These are phyloP conservation scores for Orbilia blumenaviensis DNA, from an alignment of 2,329 filamentous ascomycete genomes.

Conservation along the genomic window DNA sequence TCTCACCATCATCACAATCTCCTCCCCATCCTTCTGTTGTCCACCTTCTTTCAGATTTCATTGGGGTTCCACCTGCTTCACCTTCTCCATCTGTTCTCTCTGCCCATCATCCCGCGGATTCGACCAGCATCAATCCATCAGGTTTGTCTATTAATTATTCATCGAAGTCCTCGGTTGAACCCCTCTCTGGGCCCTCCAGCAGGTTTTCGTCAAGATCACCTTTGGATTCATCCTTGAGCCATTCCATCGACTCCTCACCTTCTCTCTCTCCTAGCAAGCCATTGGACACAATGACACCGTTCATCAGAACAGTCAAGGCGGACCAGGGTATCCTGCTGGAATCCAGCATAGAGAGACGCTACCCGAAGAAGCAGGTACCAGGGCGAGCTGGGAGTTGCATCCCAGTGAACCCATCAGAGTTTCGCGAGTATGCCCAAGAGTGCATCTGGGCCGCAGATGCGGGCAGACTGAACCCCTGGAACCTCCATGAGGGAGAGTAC, in stretches of 20 bases:
- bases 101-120: neutral
- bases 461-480: slow-evolving; percentile 87
- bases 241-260: neutral
- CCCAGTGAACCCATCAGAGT: slow-evolving; percentile 68
- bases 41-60: neutral
- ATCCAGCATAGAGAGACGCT: neutral
- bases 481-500: slow-evolving; percentile 85
- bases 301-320: neutral
- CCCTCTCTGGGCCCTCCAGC: neutral
- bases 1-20: neutral
- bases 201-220: neutral
- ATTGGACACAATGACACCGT: neutral
- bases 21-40: neutral
- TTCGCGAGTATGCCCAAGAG: slow-evolving; percentile 87
- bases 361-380: neutral
- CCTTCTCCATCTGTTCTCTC: neutral
- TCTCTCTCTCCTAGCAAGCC: neutral
- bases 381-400: neutral
- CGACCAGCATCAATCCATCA: neutral
- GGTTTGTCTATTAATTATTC: neutral
- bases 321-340: neutral
- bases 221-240: neutral
- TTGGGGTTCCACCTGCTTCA: neutral
- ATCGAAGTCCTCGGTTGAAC: slow-evolving; percentile 10
- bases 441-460: slow-evolving; percentile 89